Conservation (phyloP, 1,139 yeast genomes). For the Yamadazyma taylorii region DNA sequence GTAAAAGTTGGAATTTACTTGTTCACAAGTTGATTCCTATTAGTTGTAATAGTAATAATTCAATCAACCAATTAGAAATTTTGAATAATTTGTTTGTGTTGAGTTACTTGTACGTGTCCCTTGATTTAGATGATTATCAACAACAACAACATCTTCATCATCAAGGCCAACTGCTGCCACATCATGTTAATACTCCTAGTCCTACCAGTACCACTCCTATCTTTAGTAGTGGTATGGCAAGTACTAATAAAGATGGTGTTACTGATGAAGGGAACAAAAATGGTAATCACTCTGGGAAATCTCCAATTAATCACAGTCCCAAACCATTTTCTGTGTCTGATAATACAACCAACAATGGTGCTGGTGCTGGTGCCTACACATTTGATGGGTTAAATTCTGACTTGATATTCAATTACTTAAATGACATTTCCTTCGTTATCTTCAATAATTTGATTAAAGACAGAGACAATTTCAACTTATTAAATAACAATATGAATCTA, state of each 20-base stretch:
- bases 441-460: constrained; percentile 23
- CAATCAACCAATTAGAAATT: constrained; percentile 43
- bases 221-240: not conserved
- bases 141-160: too few relatives aligned
- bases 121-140: constrained; percentile 1
- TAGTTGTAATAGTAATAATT: constrained; percentile 37
- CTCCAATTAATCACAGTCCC: too few relatives aligned
- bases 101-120: constrained; percentile 27
- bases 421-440: constrained; percentile 43
- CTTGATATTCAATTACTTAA: constrained; percentile 45
- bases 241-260: too few relatives aligned
- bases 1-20: constrained; percentile 45
- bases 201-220: not conserved
- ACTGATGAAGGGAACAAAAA: too few relatives aligned
- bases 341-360: not conserved
- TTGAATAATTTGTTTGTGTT: constrained; percentile 34
- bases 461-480: constrained; percentile 5
- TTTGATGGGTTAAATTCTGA: constrained; percentile 18
- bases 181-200: not conserved
- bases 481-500: constrained; percentile 22
- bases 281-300: too few relatives aligned
- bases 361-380: too few relatives aligned
- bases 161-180: too few relatives aligned
- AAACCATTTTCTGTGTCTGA: not conserved
- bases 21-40: constrained; percentile 42